These are phyloP conservation scores for Ganoderma boninense DNA, from an alignment of 1,284 basidiomycete genomes.

Conservation along the genomic window DNA sequence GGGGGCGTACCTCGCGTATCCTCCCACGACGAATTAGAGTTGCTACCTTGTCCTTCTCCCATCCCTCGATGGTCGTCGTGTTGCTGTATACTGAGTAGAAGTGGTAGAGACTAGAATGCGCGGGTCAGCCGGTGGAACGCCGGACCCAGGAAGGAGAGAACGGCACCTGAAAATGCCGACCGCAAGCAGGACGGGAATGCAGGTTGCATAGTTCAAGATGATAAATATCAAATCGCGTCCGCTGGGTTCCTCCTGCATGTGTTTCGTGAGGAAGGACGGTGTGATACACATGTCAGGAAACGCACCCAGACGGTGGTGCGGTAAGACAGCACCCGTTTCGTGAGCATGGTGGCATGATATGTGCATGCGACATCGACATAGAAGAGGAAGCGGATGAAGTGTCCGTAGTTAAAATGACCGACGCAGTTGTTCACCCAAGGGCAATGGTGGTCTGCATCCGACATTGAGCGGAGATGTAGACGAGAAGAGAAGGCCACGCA, in stretches of 20 bases:
- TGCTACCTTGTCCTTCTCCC: constrained; percentile 96
- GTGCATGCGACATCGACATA: constrained; percentile 90
- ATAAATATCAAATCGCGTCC: constrained; percentile 82
- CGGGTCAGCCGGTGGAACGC: background rate
- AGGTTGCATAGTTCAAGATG: constrained; percentile 88
- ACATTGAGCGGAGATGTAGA: background rate
- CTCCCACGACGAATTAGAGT: constrained; percentile 87
- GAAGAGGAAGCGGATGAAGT: constrained; percentile 93
- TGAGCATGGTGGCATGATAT: constrained; percentile 86
- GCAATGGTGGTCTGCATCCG: constrained; percentile 85
- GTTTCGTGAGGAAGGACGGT: constrained; percentile 7
- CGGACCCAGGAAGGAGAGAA: background rate
- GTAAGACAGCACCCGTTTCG: constrained; percentile 59
- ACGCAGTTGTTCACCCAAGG: constrained; percentile 93
- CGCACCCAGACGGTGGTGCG: constrained; percentile 65
- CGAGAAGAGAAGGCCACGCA: constrained; percentile 36
- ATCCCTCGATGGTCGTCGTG: constrained; percentile 95
- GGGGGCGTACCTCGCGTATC: constrained; percentile 74
- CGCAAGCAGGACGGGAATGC: constrained; percentile 84
- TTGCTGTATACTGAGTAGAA: constrained; percentile 85
- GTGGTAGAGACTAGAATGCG: constrained; percentile 72
- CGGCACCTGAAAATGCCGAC: constrained; percentile 86
- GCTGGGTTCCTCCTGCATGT: constrained; percentile 71
- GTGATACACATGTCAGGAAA: background rate
- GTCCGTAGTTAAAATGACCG: constrained; percentile 88